These are phyloP conservation scores for Solanum appendiculatum DNA, from an alignment of 257 asterid species.

Conservation along the genomic window DNA sequence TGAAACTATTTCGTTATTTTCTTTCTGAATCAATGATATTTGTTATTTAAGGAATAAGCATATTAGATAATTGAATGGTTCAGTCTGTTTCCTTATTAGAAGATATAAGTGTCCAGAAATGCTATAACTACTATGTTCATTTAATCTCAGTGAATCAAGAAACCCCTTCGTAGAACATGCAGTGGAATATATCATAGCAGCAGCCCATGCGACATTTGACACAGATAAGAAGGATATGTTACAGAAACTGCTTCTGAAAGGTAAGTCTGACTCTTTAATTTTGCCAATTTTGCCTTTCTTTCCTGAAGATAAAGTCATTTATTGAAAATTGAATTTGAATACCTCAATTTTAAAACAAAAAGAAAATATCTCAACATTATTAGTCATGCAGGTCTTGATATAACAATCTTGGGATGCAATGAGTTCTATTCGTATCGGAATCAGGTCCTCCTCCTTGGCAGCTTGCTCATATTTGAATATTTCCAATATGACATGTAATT, in stretches of 20 bases:
- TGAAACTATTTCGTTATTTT: not conserved
- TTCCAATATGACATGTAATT: not conserved
- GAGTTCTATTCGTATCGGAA: slow-evolving; percentile 91
- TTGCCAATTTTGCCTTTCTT: slow-evolving; percentile 9
- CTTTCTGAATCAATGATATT: not conserved
- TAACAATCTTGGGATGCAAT: slow-evolving; percentile 83
- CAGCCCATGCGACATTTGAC: slow-evolving; percentile 60
- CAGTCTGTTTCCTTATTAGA: not conserved
- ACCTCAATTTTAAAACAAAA: not conserved
- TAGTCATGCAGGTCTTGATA: slow-evolving; percentile 80
- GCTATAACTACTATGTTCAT: slow-evolving; percentile 9
- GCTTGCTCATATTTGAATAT: not conserved
- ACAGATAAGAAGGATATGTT: slow-evolving; percentile 48
- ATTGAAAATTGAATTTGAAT: not conserved
- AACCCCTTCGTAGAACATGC: slow-evolving; percentile 93
- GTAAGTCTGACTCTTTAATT: slow-evolving; percentile 28
- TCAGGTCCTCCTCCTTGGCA: slow-evolving; percentile 39
- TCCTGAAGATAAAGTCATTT: not conserved
- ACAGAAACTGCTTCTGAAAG: slow-evolving; percentile 64
- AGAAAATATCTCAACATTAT: slow-evolving; percentile 20
- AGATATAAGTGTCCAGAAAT: not conserved
- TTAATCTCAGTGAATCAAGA: slow-evolving; percentile 64
- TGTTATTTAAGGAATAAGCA: not conserved
- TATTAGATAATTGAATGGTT: not conserved
- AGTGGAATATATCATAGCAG: slow-evolving; percentile 77